Evolutionary conservation across 768 basidiomycete species (phyloP), one percentile per base, ranked within the genome.

Genomic region (Leccinum fibrillosum): DNA sequence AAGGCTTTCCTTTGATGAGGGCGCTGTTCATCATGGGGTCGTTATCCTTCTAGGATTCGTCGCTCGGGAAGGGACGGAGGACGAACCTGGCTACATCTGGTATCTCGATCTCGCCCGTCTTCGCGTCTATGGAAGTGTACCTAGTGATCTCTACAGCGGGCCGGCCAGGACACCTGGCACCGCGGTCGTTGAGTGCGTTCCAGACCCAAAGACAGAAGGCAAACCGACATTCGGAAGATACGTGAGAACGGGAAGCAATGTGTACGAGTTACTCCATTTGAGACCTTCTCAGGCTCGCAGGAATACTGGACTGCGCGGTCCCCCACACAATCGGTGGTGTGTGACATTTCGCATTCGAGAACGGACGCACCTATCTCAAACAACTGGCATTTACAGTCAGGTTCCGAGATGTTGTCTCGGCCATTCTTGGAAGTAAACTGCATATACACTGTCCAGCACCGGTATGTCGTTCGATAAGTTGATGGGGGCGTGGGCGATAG

Each of bases 211-310:
- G 28, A 44, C 15, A 48, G 23, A 55, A 39, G 25, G 44, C 25
- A 9, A 8, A 72, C 84, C 72, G 66, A 89, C 91, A 90, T 75
- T 69, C 78, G 77, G 65, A 94, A 89, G 26, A 93, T 77, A 15
- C 92, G 83, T 28, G 87, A 82, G 48, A 94, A 73, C 6, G 90
- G 92, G 67, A 82, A 85, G 68, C 91, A 94, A 37, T 83, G 80
- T 49, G 83, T 62, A 8, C 70, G 64, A 25, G 58, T 34, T 51
- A 59, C 63, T n/a, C 73, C 72, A 28, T 44, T 61, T 13, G 64
- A n/a, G 12, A 10, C 32, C 54, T 63, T 64, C 58, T 80, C 75
- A 47, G 72, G 64, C 48, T 80, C 74, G 69, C 90, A 94, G 26
- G 75, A 80, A 69, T 82, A 88, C 66, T 92, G 92, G 9, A 87